Evolutionary conservation across 805 yeast species (phyloP), one percentile per base, ranked within the genome.

Genomic region (Starmerella sirachaensis): DNA sequence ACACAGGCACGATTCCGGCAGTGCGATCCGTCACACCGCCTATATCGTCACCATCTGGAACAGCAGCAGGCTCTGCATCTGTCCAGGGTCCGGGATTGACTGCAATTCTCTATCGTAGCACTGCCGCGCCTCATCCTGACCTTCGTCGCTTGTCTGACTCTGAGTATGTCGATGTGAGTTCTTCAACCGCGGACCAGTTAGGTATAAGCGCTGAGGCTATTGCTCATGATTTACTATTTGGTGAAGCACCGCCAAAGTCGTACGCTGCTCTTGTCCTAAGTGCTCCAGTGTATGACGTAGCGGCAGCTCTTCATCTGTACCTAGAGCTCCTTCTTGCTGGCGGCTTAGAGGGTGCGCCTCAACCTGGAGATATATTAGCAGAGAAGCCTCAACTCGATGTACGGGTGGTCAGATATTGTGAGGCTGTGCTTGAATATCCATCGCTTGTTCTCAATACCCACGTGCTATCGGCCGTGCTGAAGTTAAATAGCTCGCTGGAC

Each of bases 151-250:
- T n/a, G n/a, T n/a, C n/a, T n/a, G n/a, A n/a, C n/a, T n/a, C n/a
- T n/a, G n/a, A n/a, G n/a, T n/a, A n/a, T n/a, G n/a, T n/a, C n/a
- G n/a, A n/a, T n/a, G n/a, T n/a, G n/a, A 29, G 17, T 11, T 12
- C 17, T 28, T 28, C 10, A 8, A n/a, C 35, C 35, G n/a, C 19
- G 30, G 12, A 10, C 25, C 19, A n/a, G n/a, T n/a, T n/a, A n/a
- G n/a, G n/a, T n/a, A n/a, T n/a, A n/a, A n/a, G n/a, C n/a, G 30
- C 39, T 9, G 95, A 85, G 55, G 70, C 85, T 31, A 64, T 85
- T 25, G 72, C 86, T 39, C 96, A 86, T 58, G 70, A 80, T 3
- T 62, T 82, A 18, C 55, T 84, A 12, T 76, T 76, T 55, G 31
- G 27, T 13, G 4, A 19, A 13, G 30, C 8, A 10, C 22, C 29